These are phyloP conservation scores for Calonectria naviculata DNA, from an alignment of 2,329 filamentous ascomycete genomes.

Conservation along the genomic window DNA sequence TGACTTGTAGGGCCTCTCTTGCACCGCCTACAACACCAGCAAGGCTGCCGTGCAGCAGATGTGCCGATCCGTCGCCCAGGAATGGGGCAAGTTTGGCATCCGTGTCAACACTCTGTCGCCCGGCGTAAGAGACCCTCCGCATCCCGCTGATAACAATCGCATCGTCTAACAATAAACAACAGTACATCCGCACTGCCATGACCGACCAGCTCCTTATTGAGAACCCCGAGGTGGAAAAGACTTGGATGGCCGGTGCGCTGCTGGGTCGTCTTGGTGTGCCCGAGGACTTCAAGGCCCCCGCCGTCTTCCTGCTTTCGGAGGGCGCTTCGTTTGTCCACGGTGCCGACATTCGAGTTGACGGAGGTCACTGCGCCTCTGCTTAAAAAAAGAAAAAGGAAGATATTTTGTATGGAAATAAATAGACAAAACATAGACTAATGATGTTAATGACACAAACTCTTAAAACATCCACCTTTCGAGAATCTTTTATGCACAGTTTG, in stretches of 20 bases:
- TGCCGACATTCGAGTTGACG: constrained; percentile 66
- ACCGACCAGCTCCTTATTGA: constrained; percentile 55
- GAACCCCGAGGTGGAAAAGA: constrained; percentile 61
- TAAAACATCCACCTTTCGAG: not conserved
- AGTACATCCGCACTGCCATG: constrained; percentile 62
- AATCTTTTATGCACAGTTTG: not conserved
- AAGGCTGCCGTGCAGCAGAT: constrained; percentile 72
- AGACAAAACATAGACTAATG: constrained; percentile 14
- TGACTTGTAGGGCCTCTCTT: constrained; percentile 64
- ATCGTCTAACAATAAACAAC: not conserved
- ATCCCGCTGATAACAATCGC: not conserved
- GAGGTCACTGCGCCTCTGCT: constrained; percentile 60
- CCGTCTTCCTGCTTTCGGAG: constrained; percentile 66
- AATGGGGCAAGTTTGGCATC: constrained; percentile 72
- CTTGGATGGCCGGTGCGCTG: constrained; percentile 64
- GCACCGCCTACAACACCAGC: constrained; percentile 71
- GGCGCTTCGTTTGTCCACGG: constrained; percentile 70
- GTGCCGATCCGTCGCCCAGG: constrained; percentile 67
- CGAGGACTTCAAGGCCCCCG: constrained; percentile 68
- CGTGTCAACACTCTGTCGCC: constrained; percentile 75
- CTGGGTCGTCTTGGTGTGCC: constrained; percentile 64
- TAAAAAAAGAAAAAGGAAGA: constrained; percentile 17
- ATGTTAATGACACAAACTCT: constrained; percentile 7
- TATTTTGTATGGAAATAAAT: not conserved
- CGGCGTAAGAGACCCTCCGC: constrained; percentile 51